Evolutionary conservation across 345 rosid genomes (phyloP).

Genomic region (Psidium friedrichsthalianum): DNA sequence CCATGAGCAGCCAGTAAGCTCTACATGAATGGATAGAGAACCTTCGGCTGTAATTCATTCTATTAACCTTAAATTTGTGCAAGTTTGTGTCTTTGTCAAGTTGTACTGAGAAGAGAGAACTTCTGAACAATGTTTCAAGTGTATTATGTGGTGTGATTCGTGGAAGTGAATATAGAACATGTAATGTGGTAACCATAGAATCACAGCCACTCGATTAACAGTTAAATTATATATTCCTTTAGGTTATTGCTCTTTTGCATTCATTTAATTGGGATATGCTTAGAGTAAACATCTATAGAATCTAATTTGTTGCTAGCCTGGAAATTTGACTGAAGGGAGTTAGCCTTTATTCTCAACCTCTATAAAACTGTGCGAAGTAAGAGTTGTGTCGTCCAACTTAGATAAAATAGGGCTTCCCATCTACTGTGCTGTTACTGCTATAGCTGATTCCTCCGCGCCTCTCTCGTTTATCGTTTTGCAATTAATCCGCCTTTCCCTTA

Average conservation of each 20-base stretch:
- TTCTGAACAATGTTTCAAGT: neutral
- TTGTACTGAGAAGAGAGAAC: neutral
- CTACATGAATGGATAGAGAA: neutral
- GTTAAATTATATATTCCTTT: neutral
- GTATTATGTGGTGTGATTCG: neutral
- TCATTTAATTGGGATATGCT: neutral
- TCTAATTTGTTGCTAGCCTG: neutral
- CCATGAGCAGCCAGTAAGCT: constrained; percentile 85
- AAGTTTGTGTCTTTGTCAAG: neutral
- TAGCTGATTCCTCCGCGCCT: neutral
- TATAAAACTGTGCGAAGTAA: neutral
- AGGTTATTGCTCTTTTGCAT: neutral
- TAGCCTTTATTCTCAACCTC: neutral
- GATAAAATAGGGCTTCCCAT: neutral
- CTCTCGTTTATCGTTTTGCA: neutral
- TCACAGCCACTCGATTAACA: neutral
- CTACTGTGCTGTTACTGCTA: neutral
- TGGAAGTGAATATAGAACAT: neutral
- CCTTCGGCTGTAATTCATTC: neutral
- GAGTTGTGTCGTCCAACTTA: neutral
- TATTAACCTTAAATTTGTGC: neutral
- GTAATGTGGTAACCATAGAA: neutral
- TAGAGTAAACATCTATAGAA: neutral
- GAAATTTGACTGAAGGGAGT: neutral
- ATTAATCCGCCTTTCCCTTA: neutral